Evolutionary conservation across 2,329 filamentous ascomycete species (phyloP).

Genomic region (Pseudogymnoascus sp.): DNA sequence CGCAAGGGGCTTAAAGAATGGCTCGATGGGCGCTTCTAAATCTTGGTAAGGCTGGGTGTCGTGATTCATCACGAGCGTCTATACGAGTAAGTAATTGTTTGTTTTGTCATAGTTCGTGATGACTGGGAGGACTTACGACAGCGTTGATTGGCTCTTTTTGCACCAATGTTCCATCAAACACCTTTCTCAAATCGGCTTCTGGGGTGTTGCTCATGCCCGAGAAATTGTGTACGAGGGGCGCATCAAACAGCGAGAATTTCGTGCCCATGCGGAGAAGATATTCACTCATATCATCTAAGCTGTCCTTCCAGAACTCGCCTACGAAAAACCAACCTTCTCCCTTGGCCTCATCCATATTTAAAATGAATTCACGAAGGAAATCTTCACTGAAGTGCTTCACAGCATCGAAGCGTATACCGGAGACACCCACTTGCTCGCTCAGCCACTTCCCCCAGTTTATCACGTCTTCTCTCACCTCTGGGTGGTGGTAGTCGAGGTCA

Average conservation of each 20-base stretch:
- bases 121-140: constrained; percentile 38
- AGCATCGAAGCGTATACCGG: constrained; percentile 64
- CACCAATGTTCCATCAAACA: constrained; percentile 56
- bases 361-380: constrained; percentile 61
- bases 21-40: constrained; percentile 52
- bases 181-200: constrained; percentile 52
- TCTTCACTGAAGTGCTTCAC: constrained; percentile 62
- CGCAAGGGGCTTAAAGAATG: constrained; percentile 63
- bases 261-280: constrained; percentile 53
- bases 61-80: constrained; percentile 65
- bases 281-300: constrained; percentile 45
- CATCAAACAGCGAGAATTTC: constrained; percentile 57
- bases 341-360: constrained; percentile 42
- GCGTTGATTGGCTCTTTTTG: constrained; percentile 45
- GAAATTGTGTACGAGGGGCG: constrained; percentile 62
- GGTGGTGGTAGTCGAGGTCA: constrained; percentile 58
- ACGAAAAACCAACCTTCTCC: constrained; percentile 55
- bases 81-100: not conserved
- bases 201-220: constrained; percentile 48
- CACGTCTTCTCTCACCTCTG: constrained; percentile 57
- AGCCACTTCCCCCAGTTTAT: constrained; percentile 64
- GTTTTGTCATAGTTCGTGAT: not conserved
- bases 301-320: constrained; percentile 61
- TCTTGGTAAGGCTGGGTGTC: constrained; percentile 61
- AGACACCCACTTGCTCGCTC: constrained; percentile 49